These are phyloP conservation scores for Kandelia obovata DNA, from an alignment of 345 rosid genomes.

Conservation along the genomic window DNA sequence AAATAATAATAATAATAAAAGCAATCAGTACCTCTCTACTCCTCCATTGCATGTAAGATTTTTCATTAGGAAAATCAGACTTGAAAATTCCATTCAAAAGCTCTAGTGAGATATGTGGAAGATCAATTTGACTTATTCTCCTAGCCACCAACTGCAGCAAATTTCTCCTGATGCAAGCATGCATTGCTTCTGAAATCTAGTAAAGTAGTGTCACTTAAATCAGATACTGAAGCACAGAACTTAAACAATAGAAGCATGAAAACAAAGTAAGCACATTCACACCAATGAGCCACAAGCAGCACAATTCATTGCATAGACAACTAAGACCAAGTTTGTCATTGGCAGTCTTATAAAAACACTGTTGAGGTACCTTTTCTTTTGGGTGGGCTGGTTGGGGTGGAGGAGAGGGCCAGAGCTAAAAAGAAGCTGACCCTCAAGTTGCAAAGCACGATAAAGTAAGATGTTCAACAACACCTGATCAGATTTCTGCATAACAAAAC, in stretches of 20 bases:
- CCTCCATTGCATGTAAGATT: constrained; percentile 80
- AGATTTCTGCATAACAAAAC: too few species aligned
- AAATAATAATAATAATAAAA: not conserved
- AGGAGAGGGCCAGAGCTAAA: too few species aligned
- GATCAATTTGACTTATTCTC: constrained; percentile 62
- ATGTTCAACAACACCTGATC: too few species aligned
- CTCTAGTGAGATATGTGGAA: constrained; percentile 72
- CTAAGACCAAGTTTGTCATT: too few species aligned
- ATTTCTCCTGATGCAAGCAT: constrained; percentile 65
- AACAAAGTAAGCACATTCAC: not conserved
- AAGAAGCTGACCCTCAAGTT: too few species aligned
- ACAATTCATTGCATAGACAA: not conserved
- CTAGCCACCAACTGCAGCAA: constrained; percentile 61
- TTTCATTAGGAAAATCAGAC: constrained; percentile 80
- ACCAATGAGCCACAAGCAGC: not conserved
- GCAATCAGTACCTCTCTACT: constrained; percentile 64
- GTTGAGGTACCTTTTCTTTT: too few species aligned
- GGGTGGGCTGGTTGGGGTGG: too few species aligned
- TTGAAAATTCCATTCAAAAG: constrained; percentile 73
- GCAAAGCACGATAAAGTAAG: too few species aligned
- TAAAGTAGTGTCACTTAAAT: constrained; percentile 19
- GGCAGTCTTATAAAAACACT: too few species aligned
- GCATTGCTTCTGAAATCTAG: constrained; percentile 90
- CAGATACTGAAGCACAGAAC: constrained; percentile 10
- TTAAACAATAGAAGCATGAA: constrained; percentile 6